Percentiles rank a stretch among this genome's conserved stretches.
These are phyloP conservation scores for Globomyces pollinis-pini DNA, from an alignment of 192 early-diverging fungal species.

Conservation along the genomic window DNA sequence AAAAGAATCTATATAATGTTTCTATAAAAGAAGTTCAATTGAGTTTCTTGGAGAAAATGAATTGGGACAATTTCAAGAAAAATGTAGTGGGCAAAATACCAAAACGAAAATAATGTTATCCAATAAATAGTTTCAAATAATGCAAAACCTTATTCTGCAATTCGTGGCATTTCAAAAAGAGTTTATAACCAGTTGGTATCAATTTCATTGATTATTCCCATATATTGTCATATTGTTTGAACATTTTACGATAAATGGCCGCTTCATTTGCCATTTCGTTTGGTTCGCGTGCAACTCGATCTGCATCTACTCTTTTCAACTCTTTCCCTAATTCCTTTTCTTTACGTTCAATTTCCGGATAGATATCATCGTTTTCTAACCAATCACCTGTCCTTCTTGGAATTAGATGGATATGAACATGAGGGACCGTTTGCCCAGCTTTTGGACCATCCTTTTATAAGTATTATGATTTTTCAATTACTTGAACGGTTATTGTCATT, in stretches of 20 bases:
- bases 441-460: slow-evolving; percentile 52
- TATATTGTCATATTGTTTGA: slow-evolving; percentile 31
- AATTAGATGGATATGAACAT: slow-evolving; percentile 89
- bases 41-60: neutral
- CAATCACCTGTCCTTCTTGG: slow-evolving; percentile 74
- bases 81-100: neutral
- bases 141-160: too few relatives aligned
- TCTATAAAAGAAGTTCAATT: neutral
- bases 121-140: too few relatives aligned
- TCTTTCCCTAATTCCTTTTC: slow-evolving; percentile 26
- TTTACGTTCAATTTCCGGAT: slow-evolving; percentile 61
- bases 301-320: slow-evolving; percentile 44
- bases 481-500: slow-evolving; percentile 73
- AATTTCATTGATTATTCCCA: slow-evolving; percentile 19
- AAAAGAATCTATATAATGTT: neutral
- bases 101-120: too few relatives aligned
- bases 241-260: slow-evolving; percentile 26
- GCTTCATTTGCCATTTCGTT: slow-evolving; percentile 80
- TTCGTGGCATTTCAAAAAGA: too few relatives aligned
- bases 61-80: neutral
- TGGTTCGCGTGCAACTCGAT: slow-evolving; percentile 57
- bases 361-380: slow-evolving; percentile 82
- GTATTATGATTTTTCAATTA: slow-evolving; percentile 33
- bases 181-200: too few relatives aligned
- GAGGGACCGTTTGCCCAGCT: slow-evolving; percentile 78